Conservation (phyloP, 2,329 filamentous ascomycete genomes). For the Iodosphaeria phyllophila region DNA sequence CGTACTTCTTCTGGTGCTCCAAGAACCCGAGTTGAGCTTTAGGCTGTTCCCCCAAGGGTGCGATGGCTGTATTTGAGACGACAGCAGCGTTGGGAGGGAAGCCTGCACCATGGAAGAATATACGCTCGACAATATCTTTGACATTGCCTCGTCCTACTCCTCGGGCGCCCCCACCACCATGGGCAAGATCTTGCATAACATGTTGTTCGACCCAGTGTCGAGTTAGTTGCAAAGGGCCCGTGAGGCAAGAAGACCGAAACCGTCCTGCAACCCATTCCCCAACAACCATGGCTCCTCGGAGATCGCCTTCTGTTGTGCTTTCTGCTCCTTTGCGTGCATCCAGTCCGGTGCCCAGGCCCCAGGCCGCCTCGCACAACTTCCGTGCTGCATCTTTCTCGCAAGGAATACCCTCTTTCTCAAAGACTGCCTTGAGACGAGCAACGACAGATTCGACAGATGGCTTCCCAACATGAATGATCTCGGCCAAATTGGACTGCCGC, state of each 20-base stretch:
- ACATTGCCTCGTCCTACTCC: conserved; percentile 53
- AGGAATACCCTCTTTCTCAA: conserved; percentile 72
- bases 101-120: conserved; percentile 63
- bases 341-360: conserved; percentile 58
- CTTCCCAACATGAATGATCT: conserved; percentile 82
- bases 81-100: conserved; percentile 40
- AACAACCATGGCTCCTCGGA: conserved; percentile 70
- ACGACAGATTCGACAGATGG: conserved; percentile 77
- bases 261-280: conserved; percentile 72
- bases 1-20: conserved; percentile 52
- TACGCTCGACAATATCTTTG: conserved; percentile 58
- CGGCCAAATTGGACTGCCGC: conserved; percentile 67
- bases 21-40: conserved; percentile 47
- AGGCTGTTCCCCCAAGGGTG: conserved; percentile 32
- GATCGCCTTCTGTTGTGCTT: conserved; percentile 50
- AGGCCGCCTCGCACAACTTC: conserved; percentile 65
- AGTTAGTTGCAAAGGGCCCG: conserved; percentile 34
- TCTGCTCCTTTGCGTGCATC: conserved; percentile 51
- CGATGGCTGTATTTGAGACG: conserved; percentile 19
- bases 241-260: conserved; percentile 30
- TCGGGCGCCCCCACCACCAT: conserved; percentile 52
- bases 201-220: conserved; percentile 62
- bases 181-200: conserved; percentile 45
- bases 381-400: conserved; percentile 82
- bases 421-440: conserved; percentile 61